Evolutionary conservation across 176 grass and related monocot species (phyloP).

Genomic region (Ensete ventricosum): DNA sequence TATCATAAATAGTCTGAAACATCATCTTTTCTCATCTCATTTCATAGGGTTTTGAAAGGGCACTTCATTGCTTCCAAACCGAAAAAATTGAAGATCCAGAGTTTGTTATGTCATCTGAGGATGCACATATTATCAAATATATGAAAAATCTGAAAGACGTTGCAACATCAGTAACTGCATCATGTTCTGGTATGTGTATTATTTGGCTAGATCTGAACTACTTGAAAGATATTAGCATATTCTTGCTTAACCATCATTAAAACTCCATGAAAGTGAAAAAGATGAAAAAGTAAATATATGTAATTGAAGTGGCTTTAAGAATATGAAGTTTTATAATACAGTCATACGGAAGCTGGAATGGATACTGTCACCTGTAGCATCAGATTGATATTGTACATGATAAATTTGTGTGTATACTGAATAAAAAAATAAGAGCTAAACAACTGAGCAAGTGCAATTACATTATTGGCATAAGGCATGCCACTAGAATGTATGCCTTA

Average conservation of each 20-base stretch:
- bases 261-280: neutral
- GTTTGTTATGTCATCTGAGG: constrained; percentile 7
- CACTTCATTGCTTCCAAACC: constrained; percentile 40
- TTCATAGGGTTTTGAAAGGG: constrained; percentile 55
- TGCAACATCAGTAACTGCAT: constrained; percentile 54
- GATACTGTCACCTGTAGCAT: too few species aligned
- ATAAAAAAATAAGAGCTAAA: too few species aligned
- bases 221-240: neutral
- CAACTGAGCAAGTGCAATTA: too few species aligned
- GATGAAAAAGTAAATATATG: neutral
- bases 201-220: constrained; percentile 6
- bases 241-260: neutral
- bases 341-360: too few species aligned
- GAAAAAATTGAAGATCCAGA: constrained; percentile 7
- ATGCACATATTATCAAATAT: constrained; percentile 26
- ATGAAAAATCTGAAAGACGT: constrained; percentile 46
- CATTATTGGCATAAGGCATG: too few species aligned
- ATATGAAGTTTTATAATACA: neutral
- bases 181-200: constrained; percentile 43
- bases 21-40: neutral
- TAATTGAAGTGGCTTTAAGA: neutral
- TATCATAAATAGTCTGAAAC: neutral
- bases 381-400: neutral
- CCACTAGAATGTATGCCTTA: too few species aligned
- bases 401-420: neutral